Evolutionary conservation across 1,284 basidiomycete genomes (phyloP).

Genomic region (Uromyces viciae-fabae): DNA sequence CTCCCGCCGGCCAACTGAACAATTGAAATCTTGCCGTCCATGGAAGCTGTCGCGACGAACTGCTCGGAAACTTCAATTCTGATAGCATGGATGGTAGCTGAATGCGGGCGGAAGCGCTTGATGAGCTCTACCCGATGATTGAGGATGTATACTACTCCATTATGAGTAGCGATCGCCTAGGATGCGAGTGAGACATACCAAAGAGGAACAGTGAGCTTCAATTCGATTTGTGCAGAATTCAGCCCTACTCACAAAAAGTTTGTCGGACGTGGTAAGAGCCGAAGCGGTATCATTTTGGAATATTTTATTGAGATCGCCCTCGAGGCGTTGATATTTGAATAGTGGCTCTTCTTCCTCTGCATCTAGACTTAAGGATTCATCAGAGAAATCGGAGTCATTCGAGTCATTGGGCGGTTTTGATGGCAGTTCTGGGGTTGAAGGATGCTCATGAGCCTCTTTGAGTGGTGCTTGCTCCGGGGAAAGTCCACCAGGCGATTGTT

Average conservation of each 20-base stretch:
- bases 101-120: conserved; percentile 86
- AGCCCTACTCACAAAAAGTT: conserved; percentile 68
- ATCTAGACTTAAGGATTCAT: conserved; percentile 46
- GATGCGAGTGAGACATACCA: neutral
- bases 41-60: conserved; percentile 85
- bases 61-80: conserved; percentile 79
- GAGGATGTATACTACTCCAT: conserved; percentile 82
- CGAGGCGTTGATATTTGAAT: conserved; percentile 82
- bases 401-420: neutral
- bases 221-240: conserved; percentile 48
- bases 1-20: conserved; percentile 71
- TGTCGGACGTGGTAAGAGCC: conserved; percentile 71
- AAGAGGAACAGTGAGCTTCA: neutral
- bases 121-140: conserved; percentile 74
- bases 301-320: conserved; percentile 66
- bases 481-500: neutral
- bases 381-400: conserved; percentile 5
- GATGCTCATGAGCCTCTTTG: neutral
- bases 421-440: neutral
- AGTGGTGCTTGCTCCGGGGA: neutral
- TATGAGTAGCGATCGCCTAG: conserved; percentile 76
- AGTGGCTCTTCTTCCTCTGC: conserved; percentile 56
- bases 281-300: conserved; percentile 61
- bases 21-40: conserved; percentile 90
- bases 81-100: conserved; percentile 83